Evolutionary conservation across 495 filamentous ascomycete species (phyloP).

Genomic region (Schizothecium vesticola): DNA sequence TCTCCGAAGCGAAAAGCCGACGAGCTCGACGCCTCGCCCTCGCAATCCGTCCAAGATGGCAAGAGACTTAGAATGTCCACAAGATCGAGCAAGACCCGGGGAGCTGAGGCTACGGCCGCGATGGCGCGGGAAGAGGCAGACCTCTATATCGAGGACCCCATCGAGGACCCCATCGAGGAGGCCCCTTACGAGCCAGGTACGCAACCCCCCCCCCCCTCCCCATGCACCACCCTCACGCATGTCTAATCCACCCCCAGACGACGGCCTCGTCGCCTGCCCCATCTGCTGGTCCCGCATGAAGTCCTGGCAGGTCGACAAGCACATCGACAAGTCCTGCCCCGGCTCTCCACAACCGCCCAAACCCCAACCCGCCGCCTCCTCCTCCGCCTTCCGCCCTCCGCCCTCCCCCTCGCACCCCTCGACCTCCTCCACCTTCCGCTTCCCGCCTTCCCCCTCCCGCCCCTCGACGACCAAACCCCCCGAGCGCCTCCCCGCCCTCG

Average conservation of each 20-base stretch:
- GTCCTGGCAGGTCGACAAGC: slow-evolving; percentile 60
- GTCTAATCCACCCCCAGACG: slow-evolving; percentile 37
- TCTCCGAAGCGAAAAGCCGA: slow-evolving; percentile 48
- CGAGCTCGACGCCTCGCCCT: slow-evolving; percentile 40
- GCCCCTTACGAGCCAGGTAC: slow-evolving; percentile 23
- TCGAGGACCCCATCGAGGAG: slow-evolving; percentile 1
- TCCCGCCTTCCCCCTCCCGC: neutral
- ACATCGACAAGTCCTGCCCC: slow-evolving; percentile 63
- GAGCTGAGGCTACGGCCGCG: slow-evolving; percentile 30
- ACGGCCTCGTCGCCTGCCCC: slow-evolving; percentile 77
- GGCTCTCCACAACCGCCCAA: slow-evolving; percentile 31
- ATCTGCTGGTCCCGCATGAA: slow-evolving; percentile 77
- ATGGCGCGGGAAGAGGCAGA: slow-evolving; percentile 30
- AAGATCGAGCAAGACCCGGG: slow-evolving; percentile 36
- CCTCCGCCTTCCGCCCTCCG: neutral
- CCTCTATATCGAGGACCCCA: slow-evolving; percentile 25
- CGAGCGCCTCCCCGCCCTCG: slow-evolving; percentile 66
- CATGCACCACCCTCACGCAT: neutral
- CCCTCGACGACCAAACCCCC: slow-evolving; percentile 18
- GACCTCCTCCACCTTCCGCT: neutral
- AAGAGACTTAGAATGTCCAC: slow-evolving; percentile 46
- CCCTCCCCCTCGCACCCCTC: slow-evolving; percentile 1
- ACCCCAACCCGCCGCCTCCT: slow-evolving; percentile 18
- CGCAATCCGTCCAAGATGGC: slow-evolving; percentile 16
- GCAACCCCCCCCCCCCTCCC: no score